phyloP scores from a whole-genome alignment of 1,284 basidiomycete species.

The Phylloboletellus chloephorus region DNA sequence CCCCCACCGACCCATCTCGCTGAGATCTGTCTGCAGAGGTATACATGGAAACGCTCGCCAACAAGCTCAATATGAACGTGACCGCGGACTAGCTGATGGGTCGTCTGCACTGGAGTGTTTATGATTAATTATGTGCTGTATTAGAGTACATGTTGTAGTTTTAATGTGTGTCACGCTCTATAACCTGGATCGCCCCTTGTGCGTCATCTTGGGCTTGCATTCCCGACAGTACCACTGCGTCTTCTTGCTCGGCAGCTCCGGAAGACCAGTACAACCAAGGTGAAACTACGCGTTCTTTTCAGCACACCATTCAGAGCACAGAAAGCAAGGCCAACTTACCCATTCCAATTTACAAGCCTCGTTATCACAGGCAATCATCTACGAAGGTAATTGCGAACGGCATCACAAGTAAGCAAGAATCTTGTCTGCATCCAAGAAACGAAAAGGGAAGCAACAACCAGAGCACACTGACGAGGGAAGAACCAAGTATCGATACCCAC shows the following conservation, averaged over 20 bases:
- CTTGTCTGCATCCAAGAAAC: conserved; percentile 1
- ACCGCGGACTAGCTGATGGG: conserved; percentile 30
- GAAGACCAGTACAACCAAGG: conserved; percentile 61
- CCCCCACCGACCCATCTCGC: conserved; percentile 6
- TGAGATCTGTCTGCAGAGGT: conserved; percentile 45
- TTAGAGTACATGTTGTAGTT: conserved; percentile 17
- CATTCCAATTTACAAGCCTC: conserved; percentile 67
- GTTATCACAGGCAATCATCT: conserved; percentile 86
- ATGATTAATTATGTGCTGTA: conserved; percentile 21
- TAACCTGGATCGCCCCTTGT: conserved; percentile 25
- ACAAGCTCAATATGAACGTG: conserved; percentile 58
- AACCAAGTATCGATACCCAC: conserved; percentile 37
- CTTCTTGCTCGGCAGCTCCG: conserved; percentile 51
- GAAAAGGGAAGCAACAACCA: background rate
- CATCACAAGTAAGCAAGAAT: conserved; percentile 4
- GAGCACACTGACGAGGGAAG: background rate
- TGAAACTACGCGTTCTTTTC: conserved; percentile 54
- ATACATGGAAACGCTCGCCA: conserved; percentile 76
- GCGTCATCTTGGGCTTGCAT: conserved; percentile 39
- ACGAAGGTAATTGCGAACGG: conserved; percentile 8
- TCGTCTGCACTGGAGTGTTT: background rate
- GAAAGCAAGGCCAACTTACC: conserved; percentile 41
- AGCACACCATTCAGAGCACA: conserved; percentile 9
- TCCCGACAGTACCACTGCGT: conserved; percentile 70
- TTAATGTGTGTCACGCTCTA: background rate